A percentile compares a stretch with the other conserved stretches of the same genome.
These are phyloP conservation scores for Thelephora ganbajun DNA, from an alignment of 768 basidiomycete species.

Conservation along the genomic window DNA sequence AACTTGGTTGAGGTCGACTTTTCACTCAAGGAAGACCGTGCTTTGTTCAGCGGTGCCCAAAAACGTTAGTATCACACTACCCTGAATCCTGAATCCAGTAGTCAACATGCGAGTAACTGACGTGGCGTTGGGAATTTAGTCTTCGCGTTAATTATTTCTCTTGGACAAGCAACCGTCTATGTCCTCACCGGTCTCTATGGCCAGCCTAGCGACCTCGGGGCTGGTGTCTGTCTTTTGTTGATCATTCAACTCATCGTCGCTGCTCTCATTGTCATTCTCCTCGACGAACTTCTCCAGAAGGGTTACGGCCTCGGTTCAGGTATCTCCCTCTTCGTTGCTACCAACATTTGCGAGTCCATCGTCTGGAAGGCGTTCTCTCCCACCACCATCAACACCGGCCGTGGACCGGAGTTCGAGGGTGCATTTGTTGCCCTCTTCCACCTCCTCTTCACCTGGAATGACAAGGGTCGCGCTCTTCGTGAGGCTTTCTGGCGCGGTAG, in stretches of 20 bases:
- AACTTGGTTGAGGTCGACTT: slow-evolving; percentile 98
- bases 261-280: slow-evolving; percentile 91
- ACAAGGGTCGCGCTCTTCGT: slow-evolving; percentile 91
- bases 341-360: slow-evolving; percentile 99
- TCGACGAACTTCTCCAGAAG: slow-evolving; percentile 97
- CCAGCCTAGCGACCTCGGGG: slow-evolving; percentile 82
- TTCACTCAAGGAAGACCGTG: slow-evolving; percentile 90
- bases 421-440: slow-evolving; percentile 96
- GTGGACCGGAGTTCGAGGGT: slow-evolving; percentile 96
- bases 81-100: background rate
- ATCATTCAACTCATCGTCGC: slow-evolving; percentile 94
- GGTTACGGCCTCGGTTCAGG: slow-evolving; percentile 98
- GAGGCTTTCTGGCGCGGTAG: slow-evolving; percentile 98
- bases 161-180: slow-evolving; percentile 95
- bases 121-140: slow-evolving; percentile 31
- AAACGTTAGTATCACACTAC: slow-evolving; percentile 52
- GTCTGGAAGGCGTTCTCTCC: slow-evolving; percentile 99
- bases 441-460: slow-evolving; percentile 94
- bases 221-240: slow-evolving; percentile 91
- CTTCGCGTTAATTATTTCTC: slow-evolving; percentile 90
- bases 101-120: background rate
- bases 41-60: slow-evolving; percentile 90
- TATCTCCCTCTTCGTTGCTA: slow-evolving; percentile 97
- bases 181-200: slow-evolving; percentile 96
- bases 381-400: slow-evolving; percentile 94